Conservation (phyloP, 768 basidiomycete genomes). For the Rhodosporidiobolus odoratus region DNA sequence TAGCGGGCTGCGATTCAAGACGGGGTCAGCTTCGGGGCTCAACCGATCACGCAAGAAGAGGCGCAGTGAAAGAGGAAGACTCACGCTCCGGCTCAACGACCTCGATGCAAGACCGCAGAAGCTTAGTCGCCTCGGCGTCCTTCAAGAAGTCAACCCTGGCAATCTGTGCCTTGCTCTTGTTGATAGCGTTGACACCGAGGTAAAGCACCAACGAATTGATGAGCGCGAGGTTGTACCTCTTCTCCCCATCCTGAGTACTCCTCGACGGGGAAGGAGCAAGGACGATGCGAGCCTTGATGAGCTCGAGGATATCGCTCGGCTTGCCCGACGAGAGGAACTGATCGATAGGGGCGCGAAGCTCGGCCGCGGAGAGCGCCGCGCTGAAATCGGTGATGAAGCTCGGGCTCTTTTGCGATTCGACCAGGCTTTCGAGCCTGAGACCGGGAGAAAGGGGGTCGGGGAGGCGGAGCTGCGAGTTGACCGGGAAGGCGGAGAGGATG, state of each 20-base stretch:
- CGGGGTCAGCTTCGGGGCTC: slow-evolving; percentile 1
- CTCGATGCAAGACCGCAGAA: slow-evolving; percentile 72
- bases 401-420: slow-evolving; percentile 89
- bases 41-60: neutral
- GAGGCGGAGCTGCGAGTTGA: slow-evolving; percentile 53
- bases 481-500: slow-evolving; percentile 89
- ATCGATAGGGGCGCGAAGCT: slow-evolving; percentile 73
- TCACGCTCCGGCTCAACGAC: slow-evolving; percentile 87
- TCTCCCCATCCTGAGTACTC: slow-evolving; percentile 47
- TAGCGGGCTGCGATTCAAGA: slow-evolving; percentile 67
- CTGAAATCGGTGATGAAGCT: slow-evolving; percentile 87
- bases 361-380: slow-evolving; percentile 66
- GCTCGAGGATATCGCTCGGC: slow-evolving; percentile 51
- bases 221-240: slow-evolving; percentile 73
- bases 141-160: slow-evolving; percentile 74
- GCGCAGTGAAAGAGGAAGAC: slow-evolving; percentile 37
- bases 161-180: slow-evolving; percentile 77
- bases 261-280: slow-evolving; percentile 46
- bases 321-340: slow-evolving; percentile 62
- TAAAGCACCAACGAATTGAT: slow-evolving; percentile 94
- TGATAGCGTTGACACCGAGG: slow-evolving; percentile 86
- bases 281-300: slow-evolving; percentile 69
- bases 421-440: slow-evolving; percentile 54
- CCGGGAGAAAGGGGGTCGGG: slow-evolving; percentile 62
- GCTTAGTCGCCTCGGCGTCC: slow-evolving; percentile 75